Evolutionary conservation across 257 asterid genomes (phyloP).

Genomic region (Capsicum chinense): DNA sequence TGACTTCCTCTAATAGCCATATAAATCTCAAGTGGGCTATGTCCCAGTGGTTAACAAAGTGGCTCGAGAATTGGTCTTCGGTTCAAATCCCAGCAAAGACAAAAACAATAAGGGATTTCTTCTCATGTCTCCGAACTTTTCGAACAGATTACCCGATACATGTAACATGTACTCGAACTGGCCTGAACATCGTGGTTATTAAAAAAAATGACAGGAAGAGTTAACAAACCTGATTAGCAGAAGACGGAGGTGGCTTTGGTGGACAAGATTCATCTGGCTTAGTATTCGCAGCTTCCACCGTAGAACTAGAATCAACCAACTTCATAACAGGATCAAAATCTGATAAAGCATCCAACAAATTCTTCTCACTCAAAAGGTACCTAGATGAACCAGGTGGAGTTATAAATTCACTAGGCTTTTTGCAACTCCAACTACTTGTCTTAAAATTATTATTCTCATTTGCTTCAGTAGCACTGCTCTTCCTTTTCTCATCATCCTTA

Average conservation of each 20-base stretch:
- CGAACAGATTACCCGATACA: too few species aligned
- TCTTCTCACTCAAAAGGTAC: conserved; percentile 63
- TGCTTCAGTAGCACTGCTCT: conserved; percentile 1
- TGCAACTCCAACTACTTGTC: conserved; percentile 60
- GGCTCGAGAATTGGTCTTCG: background rate
- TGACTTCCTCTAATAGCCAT: background rate
- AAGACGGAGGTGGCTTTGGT: background rate
- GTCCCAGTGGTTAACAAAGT: background rate
- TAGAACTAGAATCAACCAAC: conserved; percentile 31
- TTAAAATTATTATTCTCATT: conserved; percentile 15
- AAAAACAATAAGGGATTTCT: background rate
- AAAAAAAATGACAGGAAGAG: background rate
- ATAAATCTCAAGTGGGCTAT: background rate
- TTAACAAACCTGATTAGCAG: conserved; percentile 24
- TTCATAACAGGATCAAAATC: conserved; percentile 46
- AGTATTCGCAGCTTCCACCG: background rate
- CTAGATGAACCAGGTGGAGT: conserved; percentile 82
- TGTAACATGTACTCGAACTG: background rate
- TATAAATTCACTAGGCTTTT: conserved; percentile 55
- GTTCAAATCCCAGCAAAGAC: background rate
- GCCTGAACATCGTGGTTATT: background rate
- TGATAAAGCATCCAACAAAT: conserved; percentile 39
- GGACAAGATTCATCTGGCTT: conserved; percentile 34
- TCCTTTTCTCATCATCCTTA: conserved; percentile 30
- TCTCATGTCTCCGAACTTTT: background rate